Percentiles rank a stretch among this genome's conserved stretches.
phyloP scores from a whole-genome alignment of 352 stramenopile species.

The Phytophthora syringae region DNA sequence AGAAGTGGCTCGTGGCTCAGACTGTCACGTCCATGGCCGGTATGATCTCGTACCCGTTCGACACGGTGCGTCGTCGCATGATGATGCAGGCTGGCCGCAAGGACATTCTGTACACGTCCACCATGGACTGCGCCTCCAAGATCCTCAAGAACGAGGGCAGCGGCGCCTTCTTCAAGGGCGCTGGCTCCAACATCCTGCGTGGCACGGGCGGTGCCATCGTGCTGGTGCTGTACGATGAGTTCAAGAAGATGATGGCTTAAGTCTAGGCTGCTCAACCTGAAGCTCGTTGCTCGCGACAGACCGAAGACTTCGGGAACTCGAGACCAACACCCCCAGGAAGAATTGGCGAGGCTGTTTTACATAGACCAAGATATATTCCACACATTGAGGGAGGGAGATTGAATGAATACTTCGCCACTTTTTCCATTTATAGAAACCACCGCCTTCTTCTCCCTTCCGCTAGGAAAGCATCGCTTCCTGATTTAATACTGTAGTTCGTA shows the following conservation, averaged over 20 bases:
- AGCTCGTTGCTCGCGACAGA: conserved; percentile 23
- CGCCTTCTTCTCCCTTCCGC: no score
- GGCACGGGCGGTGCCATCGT: conserved; percentile 98
- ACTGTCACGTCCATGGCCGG: conserved; percentile 91
- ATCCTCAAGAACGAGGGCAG: conserved; percentile 97
- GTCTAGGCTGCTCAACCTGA: no score
- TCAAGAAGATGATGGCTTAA: conserved; percentile 92
- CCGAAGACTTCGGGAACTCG: conserved; percentile 12
- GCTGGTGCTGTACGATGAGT: conserved; percentile 99
- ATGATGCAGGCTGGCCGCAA: conserved; percentile 98
- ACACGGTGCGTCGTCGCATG: conserved; percentile 95
- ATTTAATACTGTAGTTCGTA: no score
- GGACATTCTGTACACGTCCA: conserved; percentile 98
- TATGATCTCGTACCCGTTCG: conserved; percentile 97
- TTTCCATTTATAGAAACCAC: conserved; percentile 15
- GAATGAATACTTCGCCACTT: conserved; percentile 47
- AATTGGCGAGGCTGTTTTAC: conserved; percentile 52
- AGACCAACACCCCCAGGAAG: conserved; percentile 34
- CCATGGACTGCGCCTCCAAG: conserved; percentile 96
- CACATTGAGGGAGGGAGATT: conserved; percentile 44
- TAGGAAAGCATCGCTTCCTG: no score
- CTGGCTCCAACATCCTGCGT: conserved; percentile 98
- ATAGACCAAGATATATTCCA: conserved; percentile 55
- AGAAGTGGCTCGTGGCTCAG: conserved; percentile 94
- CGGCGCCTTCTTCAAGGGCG: conserved; percentile 98